phyloP scores from a whole-genome alignment of 305 asterid genomes.

The Fraxinus sp. region DNA sequence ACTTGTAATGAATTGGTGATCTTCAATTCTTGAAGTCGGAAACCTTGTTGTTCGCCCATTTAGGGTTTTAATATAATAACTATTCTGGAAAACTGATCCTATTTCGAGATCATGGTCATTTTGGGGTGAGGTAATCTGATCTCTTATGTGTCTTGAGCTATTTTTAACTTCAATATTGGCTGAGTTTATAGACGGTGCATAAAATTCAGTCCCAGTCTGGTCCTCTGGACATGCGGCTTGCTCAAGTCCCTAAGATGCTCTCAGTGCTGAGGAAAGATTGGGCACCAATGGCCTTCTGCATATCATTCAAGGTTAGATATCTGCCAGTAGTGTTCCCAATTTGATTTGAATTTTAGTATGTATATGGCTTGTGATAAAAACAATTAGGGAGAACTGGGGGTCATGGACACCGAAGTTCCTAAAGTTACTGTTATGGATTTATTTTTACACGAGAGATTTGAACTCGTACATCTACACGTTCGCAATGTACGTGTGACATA shows the following conservation, averaged over 20 bases:
- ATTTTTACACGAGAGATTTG: neutral
- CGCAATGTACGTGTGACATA: neutral
- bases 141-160: neutral
- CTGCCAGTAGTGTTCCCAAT: neutral
- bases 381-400: neutral
- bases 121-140: neutral
- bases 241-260: slow-evolving; percentile 91
- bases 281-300: slow-evolving; percentile 91
- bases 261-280: slow-evolving; percentile 75
- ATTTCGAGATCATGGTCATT: neutral
- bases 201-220: slow-evolving; percentile 87
- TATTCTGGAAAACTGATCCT: neutral
- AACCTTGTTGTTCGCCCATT: neutral
- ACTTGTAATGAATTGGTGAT: neutral
- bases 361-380: neutral
- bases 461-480: neutral
- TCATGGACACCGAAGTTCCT: neutral
- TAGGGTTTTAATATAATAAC: neutral
- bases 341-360: neutral
- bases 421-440: neutral
- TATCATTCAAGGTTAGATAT: slow-evolving; percentile 79
- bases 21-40: neutral
- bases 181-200: slow-evolving; percentile 54
- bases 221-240: slow-evolving; percentile 87
- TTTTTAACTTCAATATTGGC: neutral